Base-by-base conservation (phyloP, 2,329 filamentous ascomycete genomes). In the Pseudogymnoascus sp. region DNA sequence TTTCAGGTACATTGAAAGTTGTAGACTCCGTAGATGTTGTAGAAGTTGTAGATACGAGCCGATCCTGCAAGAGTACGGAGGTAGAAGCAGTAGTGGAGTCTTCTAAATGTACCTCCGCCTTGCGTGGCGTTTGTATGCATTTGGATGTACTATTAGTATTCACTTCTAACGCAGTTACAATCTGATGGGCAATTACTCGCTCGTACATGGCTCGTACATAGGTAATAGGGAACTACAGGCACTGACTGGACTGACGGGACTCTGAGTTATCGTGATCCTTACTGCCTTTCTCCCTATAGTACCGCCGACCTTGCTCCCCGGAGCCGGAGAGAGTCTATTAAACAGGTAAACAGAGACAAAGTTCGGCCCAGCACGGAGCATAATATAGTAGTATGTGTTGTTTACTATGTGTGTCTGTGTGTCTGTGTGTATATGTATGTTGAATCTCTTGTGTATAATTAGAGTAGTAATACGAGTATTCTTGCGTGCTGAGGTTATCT, bases 11-110 rank as follows among this genome's bases (percentile, higher is more conserved):
- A 51, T 51, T 51, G 23, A 29, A 29, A 51, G 23, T n/a, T 51
- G 45, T 51, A 14, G 45, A 42, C 1, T 8, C 8, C 1, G 21
- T 6, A 23, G 42, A 14, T 2, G 16, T 10, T 2, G 21, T 5
- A 23, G 40, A 12, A 14, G 21, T 34, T 34, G 42, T 5, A 51
- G 51, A 57, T 57, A 57, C 51, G 51, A 57, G 51, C 10, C 8
- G 51, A 57, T 57, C 29, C 51, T 57, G 51, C n/a, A 57, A 34
- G 51, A 57, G 51, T 57, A 57, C 51, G 45, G 45, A 51, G 45
- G 51, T 57, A 57, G 51, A 57, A 34, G 51, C 10, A 18, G 26
- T 57, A 57, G 51, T 34, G 51, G 26, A 57, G 4, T 18, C 26
- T 57, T 18, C 51, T 34, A 57, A 57, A 57, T 16, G 51, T 57